These are phyloP conservation scores for Candida rishiriensis DNA, from an alignment of 805 yeast genomes.

Conservation along the genomic window DNA sequence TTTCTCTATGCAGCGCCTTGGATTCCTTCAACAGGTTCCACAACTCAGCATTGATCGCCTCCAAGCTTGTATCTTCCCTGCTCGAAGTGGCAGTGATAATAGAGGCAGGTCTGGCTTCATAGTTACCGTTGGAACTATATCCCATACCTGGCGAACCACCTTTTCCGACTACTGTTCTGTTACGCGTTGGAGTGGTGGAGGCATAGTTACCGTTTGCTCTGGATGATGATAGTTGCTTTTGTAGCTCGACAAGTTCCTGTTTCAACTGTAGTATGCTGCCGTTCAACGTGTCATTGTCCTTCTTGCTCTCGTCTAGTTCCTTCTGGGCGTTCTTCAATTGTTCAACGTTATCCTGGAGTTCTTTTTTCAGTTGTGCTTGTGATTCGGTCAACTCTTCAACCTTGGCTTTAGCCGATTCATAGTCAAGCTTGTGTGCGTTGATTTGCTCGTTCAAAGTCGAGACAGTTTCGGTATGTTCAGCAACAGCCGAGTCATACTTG, in stretches of 20 bases:
- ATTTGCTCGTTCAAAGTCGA: slow-evolving; percentile 52
- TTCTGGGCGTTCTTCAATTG: slow-evolving; percentile 59
- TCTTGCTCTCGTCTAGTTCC: slow-evolving; percentile 52
- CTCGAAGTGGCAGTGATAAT: slow-evolving; percentile 51
- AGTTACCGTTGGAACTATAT: slow-evolving; percentile 28
- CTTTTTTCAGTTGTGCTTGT: slow-evolving; percentile 59
- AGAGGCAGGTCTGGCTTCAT: slow-evolving; percentile 54
- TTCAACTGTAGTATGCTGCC: slow-evolving; percentile 54
- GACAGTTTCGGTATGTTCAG: slow-evolving; percentile 46
- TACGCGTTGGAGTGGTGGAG: slow-evolving; percentile 12
- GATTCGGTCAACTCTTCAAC: slow-evolving; percentile 56
- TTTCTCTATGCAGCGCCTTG: slow-evolving; percentile 70
- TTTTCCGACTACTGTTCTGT: slow-evolving; percentile 2
- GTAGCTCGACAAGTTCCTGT: slow-evolving; percentile 32
- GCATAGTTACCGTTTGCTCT: slow-evolving; percentile 11
- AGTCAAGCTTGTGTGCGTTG: slow-evolving; percentile 47
- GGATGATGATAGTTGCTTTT: slow-evolving; percentile 24
- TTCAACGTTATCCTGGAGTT: slow-evolving; percentile 55
- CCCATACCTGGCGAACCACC: slow-evolving; percentile 25
- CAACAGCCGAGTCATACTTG: slow-evolving; percentile 39
- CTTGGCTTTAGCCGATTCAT: slow-evolving; percentile 52
- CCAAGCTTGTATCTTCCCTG: slow-evolving; percentile 45
- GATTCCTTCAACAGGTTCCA: slow-evolving; percentile 70
- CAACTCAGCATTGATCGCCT: slow-evolving; percentile 71
- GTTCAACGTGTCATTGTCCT: slow-evolving; percentile 63